Base-by-base conservation (phyloP, 1,139 yeast species). In the Wickerhamomyces sp. region DNA sequence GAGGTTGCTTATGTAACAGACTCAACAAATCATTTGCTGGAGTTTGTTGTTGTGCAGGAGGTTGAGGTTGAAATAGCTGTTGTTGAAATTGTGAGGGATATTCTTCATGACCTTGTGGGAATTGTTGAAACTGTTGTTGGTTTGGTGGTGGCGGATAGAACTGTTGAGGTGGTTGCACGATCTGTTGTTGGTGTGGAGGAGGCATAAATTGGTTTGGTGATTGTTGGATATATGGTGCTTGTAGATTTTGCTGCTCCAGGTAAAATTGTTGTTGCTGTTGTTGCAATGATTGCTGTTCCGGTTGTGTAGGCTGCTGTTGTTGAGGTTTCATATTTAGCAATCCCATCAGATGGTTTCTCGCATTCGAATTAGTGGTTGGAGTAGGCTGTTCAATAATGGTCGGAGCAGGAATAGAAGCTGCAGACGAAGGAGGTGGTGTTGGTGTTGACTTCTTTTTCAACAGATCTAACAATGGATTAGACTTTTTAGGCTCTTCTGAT, bases 21-120 rank as follows among this genome's bases (percentile, higher is more conserved):
- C 31, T 50, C 45, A 57, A 35, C 23, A 57, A 39, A 23, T 56
- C 58, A 26, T 45, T 45, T 10, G 60, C 57, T 14, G 42, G 18
- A 10, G 27, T 27, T 15, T 30, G 14, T 26, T 34, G 6, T 30
- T 37, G 10, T 42, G 27, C n/a, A 8, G 48, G 36, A 23, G 43
- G 26, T n/a, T 42, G 34, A 10, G 44, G 34, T n/a, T 39, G 42
- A 8, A 47, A 18, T 38, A 42, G 15, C 34, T 53, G 35, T 40
- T 44, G 47, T 26, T 47, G 48, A 26, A 18, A 18, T 18, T 18
- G 23, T 18, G 23, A 18, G 23, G 23, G 23, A 18, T 18, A 18
- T 18, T 5, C 23, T 18, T 18, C 23, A 18, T 18, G 23, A 18
- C 23, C 23, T 14, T 11, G 39, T 26, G 18, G 34, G n/a, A 10